Evolutionary conservation across 345 rosid genomes (phyloP).

Genomic region (Excoecaria agallocha): DNA sequence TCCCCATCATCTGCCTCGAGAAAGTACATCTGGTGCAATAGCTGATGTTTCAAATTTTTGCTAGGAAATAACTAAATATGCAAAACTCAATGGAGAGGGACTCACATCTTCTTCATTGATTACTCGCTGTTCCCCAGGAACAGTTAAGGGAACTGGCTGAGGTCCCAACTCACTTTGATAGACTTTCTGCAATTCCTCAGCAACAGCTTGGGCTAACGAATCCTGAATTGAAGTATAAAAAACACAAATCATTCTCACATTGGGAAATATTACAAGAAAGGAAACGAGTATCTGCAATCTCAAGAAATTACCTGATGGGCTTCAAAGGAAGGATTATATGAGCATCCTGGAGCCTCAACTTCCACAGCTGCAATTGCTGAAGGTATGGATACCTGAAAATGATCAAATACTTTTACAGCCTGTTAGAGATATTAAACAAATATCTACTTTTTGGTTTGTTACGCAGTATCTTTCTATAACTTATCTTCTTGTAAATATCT

Average conservation of each 20-base stretch:
- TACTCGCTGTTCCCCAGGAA: conserved; percentile 42
- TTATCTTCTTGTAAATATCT: too few relatives aligned
- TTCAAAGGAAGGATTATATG: conserved; percentile 75
- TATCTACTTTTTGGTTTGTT: too few relatives aligned
- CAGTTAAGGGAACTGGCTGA: conserved; percentile 77
- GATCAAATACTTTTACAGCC: neutral
- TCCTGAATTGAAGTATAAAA: conserved; percentile 46
- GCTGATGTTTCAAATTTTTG: conserved; percentile 8
- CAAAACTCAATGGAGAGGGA: neutral
- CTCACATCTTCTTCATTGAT: conserved; percentile 74
- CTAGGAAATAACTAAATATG: neutral
- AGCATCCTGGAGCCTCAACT: conserved; percentile 90
- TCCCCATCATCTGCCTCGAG: conserved; percentile 62
- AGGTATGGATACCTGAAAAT: conserved; percentile 44
- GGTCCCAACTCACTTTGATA: conserved; percentile 83
- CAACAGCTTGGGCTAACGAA: conserved; percentile 87
- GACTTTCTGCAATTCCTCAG: conserved; percentile 89
- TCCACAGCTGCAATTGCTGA: conserved; percentile 86
- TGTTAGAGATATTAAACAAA: too few relatives aligned
- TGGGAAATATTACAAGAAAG: neutral
- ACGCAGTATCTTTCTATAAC: too few relatives aligned
- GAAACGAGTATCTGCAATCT: neutral
- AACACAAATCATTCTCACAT: neutral
- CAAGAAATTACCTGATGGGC: conserved; percentile 65
- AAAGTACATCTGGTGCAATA: conserved; percentile 61